phyloP scores from a whole-genome alignment of 305 asterid species.

The Galium porrigens region DNA sequence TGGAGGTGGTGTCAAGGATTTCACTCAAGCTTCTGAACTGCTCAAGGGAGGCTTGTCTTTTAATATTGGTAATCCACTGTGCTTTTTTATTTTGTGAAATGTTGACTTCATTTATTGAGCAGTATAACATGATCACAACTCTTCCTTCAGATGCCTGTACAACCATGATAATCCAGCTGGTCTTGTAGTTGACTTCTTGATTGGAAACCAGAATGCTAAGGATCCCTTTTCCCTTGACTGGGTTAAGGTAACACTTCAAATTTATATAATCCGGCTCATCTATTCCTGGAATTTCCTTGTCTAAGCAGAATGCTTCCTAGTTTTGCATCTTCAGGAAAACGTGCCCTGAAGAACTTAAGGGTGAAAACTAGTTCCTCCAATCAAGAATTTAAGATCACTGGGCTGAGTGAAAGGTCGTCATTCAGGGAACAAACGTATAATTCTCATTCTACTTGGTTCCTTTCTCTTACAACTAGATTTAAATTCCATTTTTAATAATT shows the following conservation, averaged over 20 bases:
- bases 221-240: constrained; percentile 61
- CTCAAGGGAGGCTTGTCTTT: constrained; percentile 11
- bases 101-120: not conserved
- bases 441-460: too few species aligned
- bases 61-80: constrained; percentile 22
- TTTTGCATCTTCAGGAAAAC: constrained; percentile 31
- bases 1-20: constrained; percentile 24
- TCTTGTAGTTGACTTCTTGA: constrained; percentile 51
- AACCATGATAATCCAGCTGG: constrained; percentile 72
- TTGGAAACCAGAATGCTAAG: constrained; percentile 48
- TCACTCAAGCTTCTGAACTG: too few species aligned
- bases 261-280: not conserved
- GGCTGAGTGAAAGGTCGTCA: constrained; percentile 34
- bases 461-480: too few species aligned
- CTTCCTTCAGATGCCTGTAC: constrained; percentile 48
- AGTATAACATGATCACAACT: too few species aligned
- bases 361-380: constrained; percentile 19
- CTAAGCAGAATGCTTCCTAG: not conserved
- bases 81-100: not conserved
- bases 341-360: constrained; percentile 37
- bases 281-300: not conserved
- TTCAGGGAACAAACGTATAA: constrained; percentile 46
- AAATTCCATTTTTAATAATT: too few species aligned
- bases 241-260: constrained; percentile 39
- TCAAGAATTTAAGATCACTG: constrained; percentile 8